A percentile compares a stretch with the other conserved stretches of the same genome.
These are phyloP conservation scores for Macrophomina pseudophaseolina DNA, from an alignment of 2,329 filamentous ascomycete species.

Conservation along the genomic window DNA sequence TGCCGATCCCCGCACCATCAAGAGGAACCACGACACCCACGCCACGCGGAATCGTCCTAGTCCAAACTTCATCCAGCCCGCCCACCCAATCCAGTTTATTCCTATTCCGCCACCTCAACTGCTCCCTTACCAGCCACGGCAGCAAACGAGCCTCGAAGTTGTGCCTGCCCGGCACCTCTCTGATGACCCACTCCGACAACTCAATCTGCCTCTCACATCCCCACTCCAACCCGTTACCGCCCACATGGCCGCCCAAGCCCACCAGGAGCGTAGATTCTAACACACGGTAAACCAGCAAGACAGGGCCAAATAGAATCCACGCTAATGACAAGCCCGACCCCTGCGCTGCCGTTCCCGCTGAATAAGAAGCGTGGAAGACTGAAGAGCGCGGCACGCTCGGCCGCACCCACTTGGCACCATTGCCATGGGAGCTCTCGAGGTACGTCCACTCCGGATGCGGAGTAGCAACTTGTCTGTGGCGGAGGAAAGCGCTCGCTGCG, in stretches of 20 bases:
- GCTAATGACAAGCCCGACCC: not conserved
- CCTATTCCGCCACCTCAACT: not conserved
- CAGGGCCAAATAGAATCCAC: not conserved
- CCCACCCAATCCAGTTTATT: not conserved
- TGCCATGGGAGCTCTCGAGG: not conserved
- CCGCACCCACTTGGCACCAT: slow-evolving; percentile 17
- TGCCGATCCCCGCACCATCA: not conserved
- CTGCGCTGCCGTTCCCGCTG: not conserved
- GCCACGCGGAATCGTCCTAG: not conserved
- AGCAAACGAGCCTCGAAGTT: slow-evolving; percentile 22
- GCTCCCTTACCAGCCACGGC: slow-evolving; percentile 16
- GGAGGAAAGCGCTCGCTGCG: not conserved
- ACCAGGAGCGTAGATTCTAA: not conserved
- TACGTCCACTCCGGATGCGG: slow-evolving; percentile 3
- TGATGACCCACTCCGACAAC: slow-evolving; percentile 20
- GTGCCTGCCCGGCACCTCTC: slow-evolving; percentile 7
- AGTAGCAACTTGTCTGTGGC: not conserved
- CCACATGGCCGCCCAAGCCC: not conserved
- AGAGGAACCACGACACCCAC: not conserved
- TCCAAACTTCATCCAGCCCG: not conserved
- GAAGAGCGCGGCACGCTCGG: slow-evolving; percentile 6
- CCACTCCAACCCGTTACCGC: not conserved
- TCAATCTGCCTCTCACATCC: not conserved
- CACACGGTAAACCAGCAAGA: not conserved
- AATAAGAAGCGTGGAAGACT: not conserved